These are phyloP conservation scores for Aspergillus pseudoviridinutans DNA, from an alignment of 2,329 filamentous ascomycete species.

Conservation along the genomic window DNA sequence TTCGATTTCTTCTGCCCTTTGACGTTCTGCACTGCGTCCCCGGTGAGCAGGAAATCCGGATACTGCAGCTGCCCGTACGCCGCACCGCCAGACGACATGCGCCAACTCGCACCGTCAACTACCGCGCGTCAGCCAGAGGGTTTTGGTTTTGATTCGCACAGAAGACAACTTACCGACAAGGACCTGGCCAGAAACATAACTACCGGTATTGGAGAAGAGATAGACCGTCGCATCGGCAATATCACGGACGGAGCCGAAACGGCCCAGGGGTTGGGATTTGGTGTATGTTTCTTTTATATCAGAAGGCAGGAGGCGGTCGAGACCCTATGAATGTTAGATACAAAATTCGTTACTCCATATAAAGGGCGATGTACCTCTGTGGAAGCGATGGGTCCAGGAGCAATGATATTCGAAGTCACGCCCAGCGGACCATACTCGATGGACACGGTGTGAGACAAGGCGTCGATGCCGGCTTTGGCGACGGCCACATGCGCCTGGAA, in stretches of 20 bases:
- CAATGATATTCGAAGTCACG: slow-evolving; percentile 81
- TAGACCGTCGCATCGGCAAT: slow-evolving; percentile 91
- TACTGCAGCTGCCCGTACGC: slow-evolving; percentile 45
- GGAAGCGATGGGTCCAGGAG: slow-evolving; percentile 77
- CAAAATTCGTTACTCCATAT: not conserved
- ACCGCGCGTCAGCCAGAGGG: not conserved
- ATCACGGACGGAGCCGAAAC: slow-evolving; percentile 76
- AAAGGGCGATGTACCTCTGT: slow-evolving; percentile 57
- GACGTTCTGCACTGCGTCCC: slow-evolving; percentile 53
- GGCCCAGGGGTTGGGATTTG: slow-evolving; percentile 64
- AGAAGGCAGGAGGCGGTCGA: slow-evolving; percentile 59
- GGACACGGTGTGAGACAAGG: slow-evolving; percentile 71
- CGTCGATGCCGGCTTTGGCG: slow-evolving; percentile 87
- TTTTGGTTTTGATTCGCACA: not conserved
- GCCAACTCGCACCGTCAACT: slow-evolving; percentile 43
- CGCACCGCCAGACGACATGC: slow-evolving; percentile 27
- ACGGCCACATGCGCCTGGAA: slow-evolving; percentile 87
- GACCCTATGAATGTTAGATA: slow-evolving; percentile 45
- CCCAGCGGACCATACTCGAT: slow-evolving; percentile 89
- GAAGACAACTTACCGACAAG: slow-evolving; percentile 54
- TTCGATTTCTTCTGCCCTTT: slow-evolving; percentile 56
- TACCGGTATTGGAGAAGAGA: slow-evolving; percentile 79
- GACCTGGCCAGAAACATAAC: slow-evolving; percentile 78
- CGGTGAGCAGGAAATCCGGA: slow-evolving; percentile 57
- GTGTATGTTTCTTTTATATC: slow-evolving; percentile 46